A percentile compares a stretch with the other conserved stretches of the same genome.
These are phyloP conservation scores for Candida tammaniensis DNA, from an alignment of 805 yeast genomes.

Conservation along the genomic window DNA sequence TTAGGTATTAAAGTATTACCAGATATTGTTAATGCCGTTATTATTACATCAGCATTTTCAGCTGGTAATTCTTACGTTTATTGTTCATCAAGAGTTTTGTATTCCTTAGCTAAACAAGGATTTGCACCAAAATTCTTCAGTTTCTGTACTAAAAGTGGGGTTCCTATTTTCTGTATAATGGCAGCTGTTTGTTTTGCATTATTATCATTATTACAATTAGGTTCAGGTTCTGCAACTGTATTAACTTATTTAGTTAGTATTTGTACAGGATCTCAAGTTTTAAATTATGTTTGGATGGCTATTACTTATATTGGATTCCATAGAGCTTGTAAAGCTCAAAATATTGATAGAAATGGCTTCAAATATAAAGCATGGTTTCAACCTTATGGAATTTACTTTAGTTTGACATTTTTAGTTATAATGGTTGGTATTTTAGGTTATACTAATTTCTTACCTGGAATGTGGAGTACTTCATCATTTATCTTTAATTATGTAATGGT, in stretches of 20 bases:
- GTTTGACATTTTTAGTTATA: conserved; percentile 31
- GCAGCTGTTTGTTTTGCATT: conserved; percentile 24
- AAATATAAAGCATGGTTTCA: conserved; percentile 44
- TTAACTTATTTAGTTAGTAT: conserved; percentile 46
- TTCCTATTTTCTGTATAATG: conserved; percentile 27
- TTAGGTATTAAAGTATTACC: conserved; percentile 27
- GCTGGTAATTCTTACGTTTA: conserved; percentile 21
- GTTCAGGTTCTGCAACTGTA: conserved; percentile 29
- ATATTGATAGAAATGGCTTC: conserved; percentile 34
- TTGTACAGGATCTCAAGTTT: conserved; percentile 46
- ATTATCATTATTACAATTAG: conserved; percentile 29
- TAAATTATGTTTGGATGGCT: conserved; percentile 46
- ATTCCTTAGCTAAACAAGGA: conserved; percentile 20
- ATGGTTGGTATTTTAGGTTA: conserved; percentile 65
- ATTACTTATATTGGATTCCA: conserved; percentile 42
- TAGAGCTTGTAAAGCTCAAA: conserved; percentile 39
- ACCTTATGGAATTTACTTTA: conserved; percentile 35
- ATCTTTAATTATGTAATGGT: conserved; percentile 72
- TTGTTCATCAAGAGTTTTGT: conserved; percentile 19
- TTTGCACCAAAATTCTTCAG: conserved; percentile 17
- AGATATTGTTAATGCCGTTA: conserved; percentile 31
- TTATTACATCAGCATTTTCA: conserved; percentile 27
- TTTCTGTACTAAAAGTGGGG: conserved; percentile 16
- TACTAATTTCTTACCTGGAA: conserved; percentile 54
- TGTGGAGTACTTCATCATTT: conserved; percentile 60